phyloP scores from a whole-genome alignment of 2,329 filamentous ascomycete species.

The Apiospora arundinis region DNA sequence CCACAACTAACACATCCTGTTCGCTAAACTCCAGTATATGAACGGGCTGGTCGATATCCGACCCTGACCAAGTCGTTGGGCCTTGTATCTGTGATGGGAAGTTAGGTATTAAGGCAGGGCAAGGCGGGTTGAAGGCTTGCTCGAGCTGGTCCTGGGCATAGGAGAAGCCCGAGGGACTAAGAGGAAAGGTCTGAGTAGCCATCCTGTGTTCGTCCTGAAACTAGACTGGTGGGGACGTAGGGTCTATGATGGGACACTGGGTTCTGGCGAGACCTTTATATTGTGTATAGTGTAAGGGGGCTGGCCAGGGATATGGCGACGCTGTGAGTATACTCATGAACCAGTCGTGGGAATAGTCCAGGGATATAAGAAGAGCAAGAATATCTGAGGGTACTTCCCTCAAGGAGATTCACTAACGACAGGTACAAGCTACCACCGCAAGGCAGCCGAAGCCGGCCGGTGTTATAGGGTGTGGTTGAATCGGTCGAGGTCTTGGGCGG shows the following conservation, averaged over 20 bases:
- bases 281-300: not conserved
- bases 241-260: not conserved
- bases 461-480: not conserved
- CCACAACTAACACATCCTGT: conserved; percentile 33
- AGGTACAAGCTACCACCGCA: not conserved
- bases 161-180: not conserved
- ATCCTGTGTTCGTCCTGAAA: not conserved
- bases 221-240: not conserved
- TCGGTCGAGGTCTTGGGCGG: not conserved
- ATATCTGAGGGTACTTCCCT: not conserved
- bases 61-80: conserved; percentile 32
- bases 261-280: not conserved
- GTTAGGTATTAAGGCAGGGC: not conserved
- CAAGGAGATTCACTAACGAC: no score
- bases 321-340: not conserved
- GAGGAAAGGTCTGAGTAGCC: not conserved
- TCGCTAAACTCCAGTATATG: conserved; percentile 28
- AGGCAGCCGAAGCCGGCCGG: not conserved
- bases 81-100: conserved; percentile 30
- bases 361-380: not conserved
- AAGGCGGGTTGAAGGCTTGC: not conserved
- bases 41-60: conserved; percentile 22
- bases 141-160: not conserved
- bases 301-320: not conserved
- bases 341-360: not conserved